These are phyloP conservation scores for Boletus tylopilopsis DNA, from an alignment of 768 basidiomycete species.

Conservation along the genomic window DNA sequence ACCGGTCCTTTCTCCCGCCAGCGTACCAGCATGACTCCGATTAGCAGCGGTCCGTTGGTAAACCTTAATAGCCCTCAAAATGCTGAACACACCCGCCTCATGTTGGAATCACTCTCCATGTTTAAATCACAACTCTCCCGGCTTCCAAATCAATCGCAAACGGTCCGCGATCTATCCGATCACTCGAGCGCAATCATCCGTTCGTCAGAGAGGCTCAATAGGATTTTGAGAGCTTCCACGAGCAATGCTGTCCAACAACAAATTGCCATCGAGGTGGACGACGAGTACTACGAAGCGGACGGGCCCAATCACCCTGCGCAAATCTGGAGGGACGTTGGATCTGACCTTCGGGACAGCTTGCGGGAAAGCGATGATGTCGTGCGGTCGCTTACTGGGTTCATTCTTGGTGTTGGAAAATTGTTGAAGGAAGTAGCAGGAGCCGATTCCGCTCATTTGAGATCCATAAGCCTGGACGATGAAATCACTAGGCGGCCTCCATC, in stretches of 20 bases:
- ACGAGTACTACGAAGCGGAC: conserved; percentile 29
- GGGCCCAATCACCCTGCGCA: conserved; percentile 41
- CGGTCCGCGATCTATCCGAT: conserved; percentile 52
- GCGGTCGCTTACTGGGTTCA: conserved; percentile 67
- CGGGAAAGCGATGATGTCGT: conserved; percentile 77
- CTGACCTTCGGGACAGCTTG: conserved; percentile 68
- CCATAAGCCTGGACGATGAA: conserved; percentile 55
- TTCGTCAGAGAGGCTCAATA: conserved; percentile 65
- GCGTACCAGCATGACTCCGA: conserved; percentile 17
- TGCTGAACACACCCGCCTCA: conserved; percentile 63
- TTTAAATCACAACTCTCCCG: conserved; percentile 67
- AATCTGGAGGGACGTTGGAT: conserved; percentile 66
- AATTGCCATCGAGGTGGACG: conserved; percentile 71
- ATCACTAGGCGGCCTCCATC: conserved; percentile 31
- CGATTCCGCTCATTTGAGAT: conserved; percentile 40
- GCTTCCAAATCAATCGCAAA: conserved; percentile 43
- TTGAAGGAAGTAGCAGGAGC: conserved; percentile 50
- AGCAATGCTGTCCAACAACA: conserved; percentile 64
- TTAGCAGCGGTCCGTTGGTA: conserved; percentile 10
- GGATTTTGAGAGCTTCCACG: conserved; percentile 52
- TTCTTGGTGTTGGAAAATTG: conserved; percentile 71
- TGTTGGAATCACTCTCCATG: conserved; percentile 64
- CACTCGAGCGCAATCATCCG: conserved; percentile 62
- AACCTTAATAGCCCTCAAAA: conserved; percentile 20
- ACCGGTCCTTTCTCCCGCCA: conserved; percentile 8